phyloP scores from a whole-genome alignment of 2,329 filamentous ascomycete genomes.

The Alternaria consortialis region DNA sequence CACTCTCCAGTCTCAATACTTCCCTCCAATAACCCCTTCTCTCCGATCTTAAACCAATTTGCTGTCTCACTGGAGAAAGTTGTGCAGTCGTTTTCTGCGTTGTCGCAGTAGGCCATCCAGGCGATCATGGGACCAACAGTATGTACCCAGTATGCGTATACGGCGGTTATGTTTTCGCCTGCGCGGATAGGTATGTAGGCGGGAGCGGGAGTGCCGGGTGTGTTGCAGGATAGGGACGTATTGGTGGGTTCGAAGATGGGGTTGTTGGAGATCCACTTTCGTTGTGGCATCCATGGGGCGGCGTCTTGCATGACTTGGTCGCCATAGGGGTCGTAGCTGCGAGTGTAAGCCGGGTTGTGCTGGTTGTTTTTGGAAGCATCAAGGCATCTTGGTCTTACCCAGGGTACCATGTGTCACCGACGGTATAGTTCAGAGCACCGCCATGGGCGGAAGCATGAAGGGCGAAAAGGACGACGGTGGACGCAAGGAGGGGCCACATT shows the following conservation, averaged over 20 bases:
- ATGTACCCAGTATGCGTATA: constrained; percentile 42
- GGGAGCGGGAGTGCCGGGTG: constrained; percentile 35
- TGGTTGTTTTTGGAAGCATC: not conserved
- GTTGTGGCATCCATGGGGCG: constrained; percentile 37
- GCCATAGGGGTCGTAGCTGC: constrained; percentile 40
- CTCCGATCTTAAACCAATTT: constrained; percentile 43
- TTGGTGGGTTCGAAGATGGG: constrained; percentile 40
- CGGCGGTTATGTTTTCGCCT: constrained; percentile 39
- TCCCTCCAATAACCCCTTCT: constrained; percentile 32
- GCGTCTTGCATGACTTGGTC: constrained; percentile 30
- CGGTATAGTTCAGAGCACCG: constrained; percentile 42
- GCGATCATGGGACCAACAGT: constrained; percentile 44
- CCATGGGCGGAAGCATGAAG: constrained; percentile 33
- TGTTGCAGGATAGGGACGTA: constrained; percentile 40
- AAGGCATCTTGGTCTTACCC: constrained; percentile 23
- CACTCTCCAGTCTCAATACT: constrained; percentile 35
- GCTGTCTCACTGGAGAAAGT: constrained; percentile 24
- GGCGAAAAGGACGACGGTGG: constrained; percentile 16
- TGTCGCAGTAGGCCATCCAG: constrained; percentile 39
- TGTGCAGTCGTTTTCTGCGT: constrained; percentile 26
- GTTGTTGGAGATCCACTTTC: constrained; percentile 40
- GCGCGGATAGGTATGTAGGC: constrained; percentile 38
- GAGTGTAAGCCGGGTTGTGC: not conserved
- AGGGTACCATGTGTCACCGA: constrained; percentile 42
- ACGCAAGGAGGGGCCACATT: constrained; percentile 24